Percentiles rank a stretch among this genome's conserved stretches.
phyloP scores from a whole-genome alignment of 148 eudicot species.

The Rhododendron williamsianum region DNA sequence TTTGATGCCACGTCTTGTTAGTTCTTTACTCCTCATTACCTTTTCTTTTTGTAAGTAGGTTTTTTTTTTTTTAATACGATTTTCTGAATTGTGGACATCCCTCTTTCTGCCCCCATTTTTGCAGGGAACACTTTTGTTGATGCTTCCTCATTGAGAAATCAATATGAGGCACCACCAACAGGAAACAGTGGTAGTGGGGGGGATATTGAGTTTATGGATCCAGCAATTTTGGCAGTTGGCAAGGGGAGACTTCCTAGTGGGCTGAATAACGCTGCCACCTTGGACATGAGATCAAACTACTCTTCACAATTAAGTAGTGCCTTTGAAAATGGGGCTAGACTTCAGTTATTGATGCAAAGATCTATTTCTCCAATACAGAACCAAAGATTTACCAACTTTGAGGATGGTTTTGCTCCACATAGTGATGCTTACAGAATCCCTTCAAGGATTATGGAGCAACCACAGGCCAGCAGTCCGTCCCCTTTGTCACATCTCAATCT shows the following conservation, averaged over 20 bases:
- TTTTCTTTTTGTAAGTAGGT: background rate
- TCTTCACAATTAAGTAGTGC: conserved; percentile 47
- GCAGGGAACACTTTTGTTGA: conserved; percentile 65
- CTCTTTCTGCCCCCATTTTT: conserved; percentile 13
- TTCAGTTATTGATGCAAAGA: conserved; percentile 63
- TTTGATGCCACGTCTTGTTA: conserved; percentile 58
- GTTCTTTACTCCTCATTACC: conserved; percentile 19
- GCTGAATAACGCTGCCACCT: conserved; percentile 34
- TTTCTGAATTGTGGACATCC: background rate
- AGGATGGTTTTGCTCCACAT: conserved; percentile 36
- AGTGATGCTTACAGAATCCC: conserved; percentile 45
- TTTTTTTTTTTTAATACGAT: background rate
- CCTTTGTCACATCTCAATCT: conserved; percentile 35
- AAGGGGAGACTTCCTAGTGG: conserved; percentile 69
- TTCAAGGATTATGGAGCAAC: conserved; percentile 59
- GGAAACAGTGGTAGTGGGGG: conserved; percentile 36
- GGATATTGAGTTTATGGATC: conserved; percentile 89
- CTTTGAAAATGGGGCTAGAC: conserved; percentile 61
- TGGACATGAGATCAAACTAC: conserved; percentile 48
- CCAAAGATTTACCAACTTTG: conserved; percentile 44
- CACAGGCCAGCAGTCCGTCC: conserved; percentile 31
- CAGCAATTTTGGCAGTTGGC: conserved; percentile 96
- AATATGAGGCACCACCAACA: conserved; percentile 46
- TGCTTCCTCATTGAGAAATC: conserved; percentile 46
- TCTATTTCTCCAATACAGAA: conserved; percentile 60